Evolutionary conservation across 2,329 filamentous ascomycete species (phyloP).

Genomic region (Talaromyces sp.): DNA sequence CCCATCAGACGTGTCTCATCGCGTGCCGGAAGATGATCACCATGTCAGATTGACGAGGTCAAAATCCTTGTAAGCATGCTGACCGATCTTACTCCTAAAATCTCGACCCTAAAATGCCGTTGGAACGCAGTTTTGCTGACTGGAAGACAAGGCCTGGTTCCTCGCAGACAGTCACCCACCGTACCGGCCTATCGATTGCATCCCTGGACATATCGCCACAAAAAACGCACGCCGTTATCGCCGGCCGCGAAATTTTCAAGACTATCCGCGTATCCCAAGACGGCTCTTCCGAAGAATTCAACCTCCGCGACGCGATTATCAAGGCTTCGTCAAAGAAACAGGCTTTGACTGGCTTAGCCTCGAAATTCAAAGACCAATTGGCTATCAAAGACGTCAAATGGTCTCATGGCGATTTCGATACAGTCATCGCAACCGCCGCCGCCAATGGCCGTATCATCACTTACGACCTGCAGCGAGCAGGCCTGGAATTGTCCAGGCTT

Average conservation of each 20-base stretch:
- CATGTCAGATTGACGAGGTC: conserved; percentile 35
- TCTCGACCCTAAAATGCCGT: neutral
- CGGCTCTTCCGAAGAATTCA: conserved; percentile 59
- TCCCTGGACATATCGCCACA: conserved; percentile 62
- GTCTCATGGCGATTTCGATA: conserved; percentile 60
- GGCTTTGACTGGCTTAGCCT: conserved; percentile 41
- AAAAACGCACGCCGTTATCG: conserved; percentile 61
- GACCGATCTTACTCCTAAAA: neutral
- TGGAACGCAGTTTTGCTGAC: conserved; percentile 10
- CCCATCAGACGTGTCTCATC: conserved; percentile 37
- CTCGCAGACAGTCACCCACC: conserved; percentile 57
- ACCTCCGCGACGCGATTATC: conserved; percentile 59
- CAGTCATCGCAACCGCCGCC: conserved; percentile 61
- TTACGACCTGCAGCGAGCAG: conserved; percentile 60
- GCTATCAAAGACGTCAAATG: conserved; percentile 65
- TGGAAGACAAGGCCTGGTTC: conserved; percentile 39
- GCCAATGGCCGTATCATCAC: conserved; percentile 63
- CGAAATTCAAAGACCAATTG: conserved; percentile 56
- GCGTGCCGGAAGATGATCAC: conserved; percentile 13
- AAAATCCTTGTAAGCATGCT: conserved; percentile 38
- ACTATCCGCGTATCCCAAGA: conserved; percentile 58
- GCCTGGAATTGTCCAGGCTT: conserved; percentile 58
- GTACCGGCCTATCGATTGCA: conserved; percentile 61
- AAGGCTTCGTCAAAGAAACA: conserved; percentile 54
- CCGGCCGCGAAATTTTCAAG: conserved; percentile 63